phyloP scores from a whole-genome alignment of 1,284 basidiomycete species.

The Fomitiporia mediterranea region DNA sequence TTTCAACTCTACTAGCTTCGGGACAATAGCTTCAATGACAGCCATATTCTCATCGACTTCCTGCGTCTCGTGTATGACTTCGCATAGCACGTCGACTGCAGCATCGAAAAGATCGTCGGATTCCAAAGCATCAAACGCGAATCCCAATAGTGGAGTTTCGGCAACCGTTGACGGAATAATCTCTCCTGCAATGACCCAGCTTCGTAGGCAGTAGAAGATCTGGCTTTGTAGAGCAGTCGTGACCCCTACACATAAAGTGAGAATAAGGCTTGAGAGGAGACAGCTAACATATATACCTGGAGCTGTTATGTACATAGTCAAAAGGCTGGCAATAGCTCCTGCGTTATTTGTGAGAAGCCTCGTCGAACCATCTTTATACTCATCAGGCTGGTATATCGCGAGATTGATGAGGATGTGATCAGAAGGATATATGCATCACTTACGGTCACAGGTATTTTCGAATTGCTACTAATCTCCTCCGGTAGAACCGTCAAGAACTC shows the following conservation, averaged over 20 bases:
- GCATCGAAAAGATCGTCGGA: constrained; percentile 89
- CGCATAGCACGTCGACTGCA: constrained; percentile 89
- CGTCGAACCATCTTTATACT: constrained; percentile 64
- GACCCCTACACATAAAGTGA: constrained; percentile 53
- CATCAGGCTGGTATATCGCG: constrained; percentile 58
- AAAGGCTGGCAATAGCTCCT: constrained; percentile 68
- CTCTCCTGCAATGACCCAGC: constrained; percentile 90
- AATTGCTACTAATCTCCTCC: constrained; percentile 85
- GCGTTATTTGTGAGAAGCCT: constrained; percentile 72
- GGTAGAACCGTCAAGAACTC: constrained; percentile 91
- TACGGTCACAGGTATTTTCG: constrained; percentile 85
- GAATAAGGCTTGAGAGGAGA: background rate
- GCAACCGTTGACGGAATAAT: constrained; percentile 63
- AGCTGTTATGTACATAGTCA: constrained; percentile 90
- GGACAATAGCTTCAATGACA: constrained; percentile 84
- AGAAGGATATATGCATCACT: constrained; percentile 30
- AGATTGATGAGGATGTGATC: background rate
- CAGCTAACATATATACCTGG: constrained; percentile 52
- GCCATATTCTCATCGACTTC: constrained; percentile 94
- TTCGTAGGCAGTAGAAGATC: constrained; percentile 83
- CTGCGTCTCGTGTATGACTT: constrained; percentile 97
- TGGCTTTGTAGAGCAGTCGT: constrained; percentile 79
- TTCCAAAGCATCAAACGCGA: constrained; percentile 79
- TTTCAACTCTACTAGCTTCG: constrained; percentile 71
- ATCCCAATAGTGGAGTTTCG: constrained; percentile 78